phyloP scores from a whole-genome alignment of 2,329 filamentous ascomycete species.

The Aspergillus oerlinghausenensis region DNA sequence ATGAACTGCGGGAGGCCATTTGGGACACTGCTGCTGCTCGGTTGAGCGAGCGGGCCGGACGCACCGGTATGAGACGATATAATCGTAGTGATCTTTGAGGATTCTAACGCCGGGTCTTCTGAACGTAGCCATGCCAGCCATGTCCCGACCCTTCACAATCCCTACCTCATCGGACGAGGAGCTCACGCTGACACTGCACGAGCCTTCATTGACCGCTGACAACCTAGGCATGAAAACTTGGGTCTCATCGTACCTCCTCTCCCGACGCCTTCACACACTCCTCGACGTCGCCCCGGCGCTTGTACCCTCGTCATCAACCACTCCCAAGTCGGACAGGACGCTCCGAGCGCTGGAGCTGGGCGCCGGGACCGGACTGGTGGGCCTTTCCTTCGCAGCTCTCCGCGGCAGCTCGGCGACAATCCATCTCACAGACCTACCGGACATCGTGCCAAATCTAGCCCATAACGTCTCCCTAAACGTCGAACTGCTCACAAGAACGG shows the following conservation, averaged over 20 bases:
- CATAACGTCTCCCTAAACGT: slow-evolving; percentile 67
- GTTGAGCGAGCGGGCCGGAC: slow-evolving; percentile 79
- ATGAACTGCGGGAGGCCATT: slow-evolving; percentile 39
- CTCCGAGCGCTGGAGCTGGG: slow-evolving; percentile 68
- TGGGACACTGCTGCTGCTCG: slow-evolving; percentile 77
- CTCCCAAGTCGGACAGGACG: slow-evolving; percentile 16
- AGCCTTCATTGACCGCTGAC: slow-evolving; percentile 83
- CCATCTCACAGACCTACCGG: slow-evolving; percentile 73
- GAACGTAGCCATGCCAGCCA: slow-evolving; percentile 54
- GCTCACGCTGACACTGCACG: slow-evolving; percentile 69
- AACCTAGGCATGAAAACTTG: slow-evolving; percentile 91
- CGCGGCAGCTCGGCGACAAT: slow-evolving; percentile 56
- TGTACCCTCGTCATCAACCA: slow-evolving; percentile 22
- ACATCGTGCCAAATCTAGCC: slow-evolving; percentile 77
- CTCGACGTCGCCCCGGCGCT: slow-evolving; percentile 36
- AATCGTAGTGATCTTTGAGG: background rate
- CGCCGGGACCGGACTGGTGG: slow-evolving; percentile 85
- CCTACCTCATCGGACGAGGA: slow-evolving; percentile 40
- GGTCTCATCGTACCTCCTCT: slow-evolving; percentile 84
- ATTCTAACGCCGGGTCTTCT: background rate
- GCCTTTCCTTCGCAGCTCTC: slow-evolving; percentile 73
- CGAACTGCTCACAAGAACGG: slow-evolving; percentile 49
- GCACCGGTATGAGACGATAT: slow-evolving; percentile 51
- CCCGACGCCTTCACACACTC: slow-evolving; percentile 57
- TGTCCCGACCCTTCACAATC: slow-evolving; percentile 58